Percentiles rank a stretch among this genome's conserved stretches.
phyloP scores from a whole-genome alignment of 164 flowering plant species.

The Liquidambar formosana region DNA sequence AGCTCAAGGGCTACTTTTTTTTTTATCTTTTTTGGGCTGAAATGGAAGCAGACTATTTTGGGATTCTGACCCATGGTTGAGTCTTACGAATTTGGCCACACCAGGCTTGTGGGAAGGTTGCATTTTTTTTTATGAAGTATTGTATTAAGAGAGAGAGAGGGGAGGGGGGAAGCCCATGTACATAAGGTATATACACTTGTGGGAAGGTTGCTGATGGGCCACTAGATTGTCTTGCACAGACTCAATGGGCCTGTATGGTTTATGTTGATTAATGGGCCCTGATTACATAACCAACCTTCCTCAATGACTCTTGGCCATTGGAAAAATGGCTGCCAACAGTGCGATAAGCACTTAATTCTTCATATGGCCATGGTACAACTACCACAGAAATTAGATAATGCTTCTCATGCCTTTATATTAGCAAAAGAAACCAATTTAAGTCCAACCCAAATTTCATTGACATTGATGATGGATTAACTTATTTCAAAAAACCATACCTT shows the following conservation, averaged over 20 bases:
- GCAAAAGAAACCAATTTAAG: not conserved
- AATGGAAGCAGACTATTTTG: not conserved
- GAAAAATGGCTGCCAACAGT: not conserved
- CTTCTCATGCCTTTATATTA: not conserved
- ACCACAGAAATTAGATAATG: not conserved
- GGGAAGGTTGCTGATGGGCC: not conserved
- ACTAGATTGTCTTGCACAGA: not conserved
- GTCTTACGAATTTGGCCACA: not conserved
- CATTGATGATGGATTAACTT: not conserved
- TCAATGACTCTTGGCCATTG: not conserved
- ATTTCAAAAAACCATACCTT: constrained; percentile 78
- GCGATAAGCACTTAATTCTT: not conserved
- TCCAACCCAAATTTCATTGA: not conserved
- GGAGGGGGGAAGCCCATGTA: too few species aligned
- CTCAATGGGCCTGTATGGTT: not conserved
- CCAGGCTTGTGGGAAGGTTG: not conserved
- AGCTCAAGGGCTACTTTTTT: not conserved
- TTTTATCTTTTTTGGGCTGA: not conserved
- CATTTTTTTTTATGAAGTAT: too few species aligned
- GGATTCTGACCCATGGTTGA: constrained; percentile 3
- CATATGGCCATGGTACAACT: not conserved
- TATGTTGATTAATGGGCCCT: not conserved
- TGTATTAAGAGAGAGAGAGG: too few species aligned
- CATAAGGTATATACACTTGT: too few species aligned
- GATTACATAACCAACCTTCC: not conserved